Evolutionary conservation across 345 rosid species (phyloP).

Genomic region (Pelargonium nanum): DNA sequence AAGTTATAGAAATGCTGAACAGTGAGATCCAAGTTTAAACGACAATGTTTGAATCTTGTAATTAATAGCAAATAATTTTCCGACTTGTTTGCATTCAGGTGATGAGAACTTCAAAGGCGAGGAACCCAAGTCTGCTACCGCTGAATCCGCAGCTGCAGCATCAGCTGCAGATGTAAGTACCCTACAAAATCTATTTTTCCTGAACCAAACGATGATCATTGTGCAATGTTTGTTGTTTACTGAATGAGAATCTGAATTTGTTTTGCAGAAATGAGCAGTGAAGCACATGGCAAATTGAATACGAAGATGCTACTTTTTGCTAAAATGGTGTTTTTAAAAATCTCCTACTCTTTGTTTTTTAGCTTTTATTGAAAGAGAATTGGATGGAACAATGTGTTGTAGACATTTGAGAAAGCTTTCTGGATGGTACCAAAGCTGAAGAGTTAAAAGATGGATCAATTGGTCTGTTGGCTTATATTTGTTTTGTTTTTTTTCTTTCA

Average conservation of each 20-base stretch:
- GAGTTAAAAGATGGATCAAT: slow-evolving; percentile 14
- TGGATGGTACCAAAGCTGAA: slow-evolving; percentile 4
- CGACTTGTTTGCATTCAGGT: slow-evolving; percentile 27
- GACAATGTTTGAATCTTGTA: slow-evolving; percentile 3
- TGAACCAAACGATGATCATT: not conserved
- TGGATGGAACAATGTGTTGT: slow-evolving; percentile 15
- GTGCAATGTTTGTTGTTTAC: not conserved
- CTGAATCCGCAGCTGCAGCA: slow-evolving; percentile 44
- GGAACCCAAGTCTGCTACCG: slow-evolving; percentile 50
- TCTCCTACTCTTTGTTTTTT: slow-evolving; percentile 2
- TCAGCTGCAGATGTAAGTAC: not conserved
- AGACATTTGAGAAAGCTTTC: slow-evolving; percentile 16
- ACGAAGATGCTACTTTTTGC: slow-evolving; percentile 8
- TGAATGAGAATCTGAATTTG: not conserved
- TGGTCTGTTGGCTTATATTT: slow-evolving; percentile 5
- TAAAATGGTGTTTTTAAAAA: slow-evolving; percentile 11
- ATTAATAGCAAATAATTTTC: not conserved
- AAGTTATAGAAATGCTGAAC: not conserved
- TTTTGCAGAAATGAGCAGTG: slow-evolving; percentile 26
- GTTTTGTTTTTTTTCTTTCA: not conserved
- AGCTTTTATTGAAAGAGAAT: slow-evolving; percentile 16
- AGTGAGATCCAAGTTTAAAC: not conserved
- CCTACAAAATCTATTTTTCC: too few relatives aligned
- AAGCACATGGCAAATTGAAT: slow-evolving; percentile 13
- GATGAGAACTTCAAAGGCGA: slow-evolving; percentile 67